Conservation (phyloP, 495 filamentous ascomycete genomes). For the Symbiotaphrina buchneri region DNA sequence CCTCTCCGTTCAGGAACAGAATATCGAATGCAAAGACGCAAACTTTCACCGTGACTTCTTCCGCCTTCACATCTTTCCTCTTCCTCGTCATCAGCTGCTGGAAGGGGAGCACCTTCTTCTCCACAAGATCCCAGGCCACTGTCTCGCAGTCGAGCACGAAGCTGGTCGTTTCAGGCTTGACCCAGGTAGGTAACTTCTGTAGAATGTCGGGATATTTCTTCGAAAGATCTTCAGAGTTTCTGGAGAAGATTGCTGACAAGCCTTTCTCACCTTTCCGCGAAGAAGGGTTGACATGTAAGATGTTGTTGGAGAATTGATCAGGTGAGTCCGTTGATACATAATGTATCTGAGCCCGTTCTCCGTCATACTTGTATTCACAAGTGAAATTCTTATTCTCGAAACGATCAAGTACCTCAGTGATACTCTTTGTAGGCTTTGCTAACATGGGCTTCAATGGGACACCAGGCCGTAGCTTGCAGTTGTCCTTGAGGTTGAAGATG, state of each 20-base stretch:
- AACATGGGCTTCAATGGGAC: constrained; percentile 97
- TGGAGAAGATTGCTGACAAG: constrained; percentile 77
- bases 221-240: constrained; percentile 88
- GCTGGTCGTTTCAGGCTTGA: constrained; percentile 70
- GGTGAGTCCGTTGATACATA: constrained; percentile 70
- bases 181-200: constrained; percentile 66
- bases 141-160: constrained; percentile 97
- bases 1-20: constrained; percentile 81
- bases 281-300: constrained; percentile 22
- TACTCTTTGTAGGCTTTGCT: constrained; percentile 97
- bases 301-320: constrained; percentile 30
- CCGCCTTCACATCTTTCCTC: constrained; percentile 89
- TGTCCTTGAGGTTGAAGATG: constrained; percentile 53
- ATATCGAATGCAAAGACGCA: constrained; percentile 96
- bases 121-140: constrained; percentile 82
- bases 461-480: constrained; percentile 84
- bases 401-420: constrained; percentile 89
- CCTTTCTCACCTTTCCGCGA: constrained; percentile 36
- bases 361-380: constrained; percentile 98
- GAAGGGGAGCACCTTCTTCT: constrained; percentile 91
- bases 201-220: constrained; percentile 97
- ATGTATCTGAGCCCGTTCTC: constrained; percentile 91
- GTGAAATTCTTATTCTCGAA: constrained; percentile 93
- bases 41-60: constrained; percentile 92
- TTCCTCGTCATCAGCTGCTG: constrained; percentile 97